Conservation (phyloP, 75 land plant species). For the Azolla pinnata region DNA sequence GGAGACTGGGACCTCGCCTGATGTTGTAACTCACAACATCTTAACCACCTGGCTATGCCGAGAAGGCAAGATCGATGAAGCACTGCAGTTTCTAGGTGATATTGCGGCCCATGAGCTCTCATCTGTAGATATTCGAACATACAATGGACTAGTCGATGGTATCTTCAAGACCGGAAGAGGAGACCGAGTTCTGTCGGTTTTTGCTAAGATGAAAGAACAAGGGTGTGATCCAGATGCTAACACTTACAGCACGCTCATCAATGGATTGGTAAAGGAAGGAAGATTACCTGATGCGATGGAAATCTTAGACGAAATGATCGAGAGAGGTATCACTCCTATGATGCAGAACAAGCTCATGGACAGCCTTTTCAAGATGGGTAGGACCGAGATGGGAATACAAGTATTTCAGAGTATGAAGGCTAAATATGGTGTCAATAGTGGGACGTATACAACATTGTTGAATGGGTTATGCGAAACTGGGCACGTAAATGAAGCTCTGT, state of each 20-base stretch:
- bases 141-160: constrained; percentile 39
- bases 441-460: constrained; percentile 50
- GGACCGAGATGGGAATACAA: constrained; percentile 24
- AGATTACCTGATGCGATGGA: constrained; percentile 38
- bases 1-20: constrained; percentile 21
- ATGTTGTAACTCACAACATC: constrained; percentile 41
- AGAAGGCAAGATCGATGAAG: constrained; percentile 30
- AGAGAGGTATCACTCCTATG: constrained; percentile 24
- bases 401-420: constrained; percentile 19
- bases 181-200: constrained; percentile 24
- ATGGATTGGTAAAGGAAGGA: constrained; percentile 40
- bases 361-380: constrained; percentile 29
- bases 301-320: constrained; percentile 31
- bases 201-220: constrained; percentile 22
- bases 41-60: constrained; percentile 42
- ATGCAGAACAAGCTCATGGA: constrained; percentile 17
- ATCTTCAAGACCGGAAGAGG: constrained; percentile 20
- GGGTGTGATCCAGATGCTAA: constrained; percentile 33
- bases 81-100: constrained; percentile 21
- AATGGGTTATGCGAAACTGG: constrained; percentile 44
- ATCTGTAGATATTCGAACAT: constrained; percentile 22
- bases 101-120: constrained; percentile 19
- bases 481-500: constrained; percentile 25
- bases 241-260: constrained; percentile 49
- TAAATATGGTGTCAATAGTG: constrained; percentile 24